Conservation (phyloP, 208 protist species). For the Tritrichomonas foetus region DNA sequence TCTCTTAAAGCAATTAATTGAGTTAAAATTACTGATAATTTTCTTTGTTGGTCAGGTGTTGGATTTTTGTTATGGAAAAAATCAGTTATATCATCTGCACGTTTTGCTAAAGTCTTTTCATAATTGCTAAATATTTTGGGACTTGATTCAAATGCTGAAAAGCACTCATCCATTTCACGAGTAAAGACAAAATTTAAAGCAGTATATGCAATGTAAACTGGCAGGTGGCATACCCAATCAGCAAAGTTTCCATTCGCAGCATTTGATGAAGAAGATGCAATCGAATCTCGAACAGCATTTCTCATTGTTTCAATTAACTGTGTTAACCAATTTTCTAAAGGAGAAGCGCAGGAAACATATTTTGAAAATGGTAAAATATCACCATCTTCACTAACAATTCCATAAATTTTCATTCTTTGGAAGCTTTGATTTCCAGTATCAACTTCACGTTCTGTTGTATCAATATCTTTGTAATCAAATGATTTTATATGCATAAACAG, state of each 20-base stretch:
- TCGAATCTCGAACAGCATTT: background rate
- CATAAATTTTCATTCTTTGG: background rate
- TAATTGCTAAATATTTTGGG: background rate
- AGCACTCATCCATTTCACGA: background rate
- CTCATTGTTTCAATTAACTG: background rate
- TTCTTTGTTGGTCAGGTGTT: background rate
- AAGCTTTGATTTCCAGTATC: background rate
- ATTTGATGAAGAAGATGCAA: background rate
- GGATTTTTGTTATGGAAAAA: background rate
- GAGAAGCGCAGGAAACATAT: background rate
- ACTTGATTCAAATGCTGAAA: background rate
- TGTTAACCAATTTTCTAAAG: background rate
- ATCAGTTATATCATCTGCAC: background rate
- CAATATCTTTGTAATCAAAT: background rate
- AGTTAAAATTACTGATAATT: conserved; percentile 4
- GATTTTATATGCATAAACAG: background rate
- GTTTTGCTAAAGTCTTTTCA: background rate
- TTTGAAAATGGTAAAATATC: background rate
- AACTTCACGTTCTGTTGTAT: background rate
- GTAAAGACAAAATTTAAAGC: background rate
- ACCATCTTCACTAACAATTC: conserved; percentile 18
- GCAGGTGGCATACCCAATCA: background rate
- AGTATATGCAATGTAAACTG: background rate
- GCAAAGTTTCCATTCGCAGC: background rate
- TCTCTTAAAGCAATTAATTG: background rate